Evolutionary conservation across 2,329 filamentous ascomycete species (phyloP), one percentile per base, ranked within the genome.

Genomic region (Knoxdaviesia proteae): DNA sequence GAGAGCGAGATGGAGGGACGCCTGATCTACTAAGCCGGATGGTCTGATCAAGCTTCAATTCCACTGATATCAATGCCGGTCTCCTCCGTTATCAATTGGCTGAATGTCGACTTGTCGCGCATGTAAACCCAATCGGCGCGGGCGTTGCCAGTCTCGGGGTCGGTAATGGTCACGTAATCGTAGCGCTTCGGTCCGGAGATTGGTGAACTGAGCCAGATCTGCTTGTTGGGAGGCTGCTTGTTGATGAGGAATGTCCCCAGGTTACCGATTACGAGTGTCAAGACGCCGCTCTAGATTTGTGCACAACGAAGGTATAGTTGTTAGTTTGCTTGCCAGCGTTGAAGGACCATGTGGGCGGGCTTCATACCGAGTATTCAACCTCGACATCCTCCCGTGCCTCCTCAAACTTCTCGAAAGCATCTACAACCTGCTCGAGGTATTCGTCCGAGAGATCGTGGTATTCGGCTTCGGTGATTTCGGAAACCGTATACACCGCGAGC

Each of bases 181-280:
- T 80, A 98, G 45, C 88, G 78, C 63, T 94, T 94, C 9, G 90
- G 90, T 0, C 90, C 90, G 5, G 83, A 87, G 43, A 84, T 66
- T 4, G 90, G 90, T 38, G 84, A 93, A 35, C 84, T 90, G 39
- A 96, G 74, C 90, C 90, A 98, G 55, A 98, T 94, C 57, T 81
- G 90, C 67, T 86, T 90, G 68, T 94, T 96, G 20, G 88, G 86
- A 0, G 90, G 90, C 60, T 98, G 90, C 61, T 98, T 98, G 72
- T 98, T 98, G 62, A 98, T 71, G 46, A 98, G 83, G 56, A 92
- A 98, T 32, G 75, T 88, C 47, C 87, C 86, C 41, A 74, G 65
- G 8, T 68, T 64, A 1, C 75, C 73, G 51, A 83, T 74, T 6
- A 64, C 68, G 53, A 96, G 67, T 48, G 77, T 86, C 51, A 96